Conservation (phyloP, 768 basidiomycete genomes). For the Tephrocybe sp. region DNA sequence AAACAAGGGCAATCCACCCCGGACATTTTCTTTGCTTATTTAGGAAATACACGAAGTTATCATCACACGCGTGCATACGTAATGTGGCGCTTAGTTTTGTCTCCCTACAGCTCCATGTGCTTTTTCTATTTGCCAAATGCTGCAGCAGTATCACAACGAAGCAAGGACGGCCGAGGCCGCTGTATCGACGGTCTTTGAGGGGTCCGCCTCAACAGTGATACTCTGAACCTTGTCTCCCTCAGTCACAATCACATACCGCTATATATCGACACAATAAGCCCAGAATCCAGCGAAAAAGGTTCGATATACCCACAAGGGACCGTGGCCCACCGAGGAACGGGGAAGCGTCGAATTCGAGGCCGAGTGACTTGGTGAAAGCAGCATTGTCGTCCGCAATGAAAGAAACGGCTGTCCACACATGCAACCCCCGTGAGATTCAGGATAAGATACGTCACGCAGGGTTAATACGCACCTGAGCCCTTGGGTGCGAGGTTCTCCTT, state of each 20-base stretch:
- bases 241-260: conserved; percentile 60
- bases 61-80: not conserved
- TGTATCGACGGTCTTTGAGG: conserved; percentile 49
- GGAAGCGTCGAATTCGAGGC: conserved; percentile 63
- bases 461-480: conserved; percentile 54
- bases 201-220: conserved; percentile 51
- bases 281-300: too few relatives aligned
- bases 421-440: not conserved
- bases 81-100: not conserved
- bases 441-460: not conserved
- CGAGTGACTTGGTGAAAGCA: conserved; percentile 50
- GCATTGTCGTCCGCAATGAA: conserved; percentile 75
- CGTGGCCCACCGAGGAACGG: conserved; percentile 65
- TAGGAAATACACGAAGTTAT: not conserved
- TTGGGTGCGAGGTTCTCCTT: conserved; percentile 58
- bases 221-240: conserved; percentile 57
- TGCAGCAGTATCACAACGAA: conserved; percentile 18
- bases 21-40: not conserved
- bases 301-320: conserved; percentile 55
- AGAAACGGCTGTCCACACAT: conserved; percentile 47
- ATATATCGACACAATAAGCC: not conserved
- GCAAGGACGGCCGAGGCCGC: conserved; percentile 47
- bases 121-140: too few relatives aligned
- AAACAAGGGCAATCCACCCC: not conserved
- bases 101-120: not conserved